Percentiles rank a stretch among this genome's conserved stretches.
These are phyloP conservation scores for Zygosaccharomyces lentus DNA, from an alignment of 805 yeast species.

Conservation along the genomic window DNA sequence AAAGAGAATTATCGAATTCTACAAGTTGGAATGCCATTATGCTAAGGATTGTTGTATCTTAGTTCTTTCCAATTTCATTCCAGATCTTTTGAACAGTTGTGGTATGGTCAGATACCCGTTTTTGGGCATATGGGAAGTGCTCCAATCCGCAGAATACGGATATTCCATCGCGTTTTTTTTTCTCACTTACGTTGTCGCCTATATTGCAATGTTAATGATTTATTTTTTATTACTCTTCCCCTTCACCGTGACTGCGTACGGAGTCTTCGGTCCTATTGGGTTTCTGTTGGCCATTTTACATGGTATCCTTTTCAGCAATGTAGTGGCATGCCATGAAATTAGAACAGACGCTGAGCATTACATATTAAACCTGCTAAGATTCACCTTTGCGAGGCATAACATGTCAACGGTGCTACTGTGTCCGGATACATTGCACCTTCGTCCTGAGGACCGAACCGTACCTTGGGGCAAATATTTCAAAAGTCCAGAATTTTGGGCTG, in stretches of 20 bases:
- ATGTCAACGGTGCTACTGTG: constrained; percentile 1
- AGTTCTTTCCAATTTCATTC: constrained; percentile 1
- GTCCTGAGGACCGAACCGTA: neutral
- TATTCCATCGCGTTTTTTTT: constrained; percentile 5
- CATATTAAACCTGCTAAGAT: neutral
- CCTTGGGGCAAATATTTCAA: constrained; percentile 1
- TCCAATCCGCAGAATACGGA: constrained; percentile 7
- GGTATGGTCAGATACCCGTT: constrained; percentile 7
- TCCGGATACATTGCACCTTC: constrained; percentile 3
- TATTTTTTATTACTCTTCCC: constrained; percentile 10
- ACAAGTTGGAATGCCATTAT: neutral
- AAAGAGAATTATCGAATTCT: neutral
- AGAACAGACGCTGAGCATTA: constrained; percentile 3
- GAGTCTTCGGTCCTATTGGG: constrained; percentile 12
- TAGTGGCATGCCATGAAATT: constrained; percentile 12
- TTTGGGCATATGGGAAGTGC: constrained; percentile 7
- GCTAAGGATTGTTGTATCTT: neutral
- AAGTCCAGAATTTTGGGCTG: constrained; percentile 2
- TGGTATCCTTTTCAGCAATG: constrained; percentile 8
- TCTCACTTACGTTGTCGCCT: constrained; percentile 6
- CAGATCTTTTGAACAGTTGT: constrained; percentile 4
- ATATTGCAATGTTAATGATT: constrained; percentile 1
- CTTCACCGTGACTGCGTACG: constrained; percentile 7
- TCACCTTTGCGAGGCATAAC: constrained; percentile 2
- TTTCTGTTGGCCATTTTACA: constrained; percentile 9